Evolutionary conservation across 2,329 filamentous ascomycete species (phyloP), one percentile per base, ranked within the genome.

Genomic region (Spiromastix sp.): DNA sequence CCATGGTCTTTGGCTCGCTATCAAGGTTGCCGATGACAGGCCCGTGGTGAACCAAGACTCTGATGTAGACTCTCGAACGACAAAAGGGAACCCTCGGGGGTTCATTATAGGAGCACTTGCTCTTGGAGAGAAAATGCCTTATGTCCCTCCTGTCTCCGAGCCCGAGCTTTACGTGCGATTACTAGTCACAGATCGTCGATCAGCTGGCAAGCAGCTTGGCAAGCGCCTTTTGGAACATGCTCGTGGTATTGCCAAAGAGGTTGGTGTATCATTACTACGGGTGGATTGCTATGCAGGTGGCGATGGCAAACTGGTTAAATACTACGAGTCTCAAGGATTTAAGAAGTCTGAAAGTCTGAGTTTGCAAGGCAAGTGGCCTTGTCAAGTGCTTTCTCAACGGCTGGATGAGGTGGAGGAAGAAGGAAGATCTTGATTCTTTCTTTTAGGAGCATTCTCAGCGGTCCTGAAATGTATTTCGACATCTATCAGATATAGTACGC

Each of bases 271-370:
- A n/a, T 37, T 43, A 16, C 29, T 43, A 15, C 36, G 41, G 26
- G 36, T 43, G 17, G 41, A 43, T 35, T 43, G 39, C 34, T 43
- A 43, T 40, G 41, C 36, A 27, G 41, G 41, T 24, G 33, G 24
- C 2, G 41, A 43, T 4, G 36, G 36, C n/a, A 42, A 36, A 17
- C 35, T 43, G 33, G n/a, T 42, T 3, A 30, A 16, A 30, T 43
- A 43, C 20, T 43, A 43, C 31, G 41, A 42, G 36, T 40, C 39
- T 24, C 41, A 43, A n/a, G 41, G 41, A 12, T 43, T 42, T 36
- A 21, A 37, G 32, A 19, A 27, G 11, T 34, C 12, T n/a, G 10
- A 10, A 12, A 25, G 22, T 10, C 5, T 25, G 10, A 12, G 12
- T 10, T 12, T 12, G 22, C 10, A 25, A 12, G 22, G 12, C 10